Conservation (phyloP, 331 rosid species). For the Malus hybrid region DNA sequence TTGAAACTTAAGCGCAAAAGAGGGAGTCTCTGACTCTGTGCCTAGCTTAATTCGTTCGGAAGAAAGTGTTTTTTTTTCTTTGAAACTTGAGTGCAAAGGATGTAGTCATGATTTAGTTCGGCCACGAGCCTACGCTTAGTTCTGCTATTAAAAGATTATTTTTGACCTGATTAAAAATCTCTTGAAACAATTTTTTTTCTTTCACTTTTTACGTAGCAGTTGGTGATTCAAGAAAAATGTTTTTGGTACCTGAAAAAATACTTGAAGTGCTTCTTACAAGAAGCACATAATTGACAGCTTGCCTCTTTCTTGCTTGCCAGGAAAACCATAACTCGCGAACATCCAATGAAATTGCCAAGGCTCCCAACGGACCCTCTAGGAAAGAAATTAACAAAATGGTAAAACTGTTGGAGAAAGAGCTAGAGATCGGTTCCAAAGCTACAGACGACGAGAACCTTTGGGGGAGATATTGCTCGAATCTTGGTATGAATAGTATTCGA, state of each 20-base stretch:
- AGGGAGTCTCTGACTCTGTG: background rate
- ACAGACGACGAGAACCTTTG: slow-evolving; percentile 3
- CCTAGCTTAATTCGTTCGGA: too few relatives aligned
- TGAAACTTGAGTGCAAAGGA: too few relatives aligned
- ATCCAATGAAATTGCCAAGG: background rate
- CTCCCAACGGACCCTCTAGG: background rate
- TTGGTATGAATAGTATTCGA: background rate
- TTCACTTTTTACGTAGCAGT: too few relatives aligned
- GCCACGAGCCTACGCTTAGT: too few relatives aligned
- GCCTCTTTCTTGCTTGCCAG: background rate
- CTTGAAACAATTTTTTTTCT: too few relatives aligned
- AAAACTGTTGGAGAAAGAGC: background rate
- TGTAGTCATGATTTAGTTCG: too few relatives aligned
- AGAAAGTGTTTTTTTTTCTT: too few relatives aligned
- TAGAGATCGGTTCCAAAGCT: background rate
- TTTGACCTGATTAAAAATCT: too few relatives aligned
- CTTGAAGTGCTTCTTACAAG: too few relatives aligned
- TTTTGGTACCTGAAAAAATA: too few relatives aligned
- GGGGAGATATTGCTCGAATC: background rate
- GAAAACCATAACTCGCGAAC: background rate
- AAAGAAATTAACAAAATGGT: slow-evolving; percentile 4
- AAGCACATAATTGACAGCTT: background rate
- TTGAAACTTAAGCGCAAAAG: background rate
- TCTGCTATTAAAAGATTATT: accelerated
- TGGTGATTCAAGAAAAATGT: too few relatives aligned